Base-by-base conservation (phyloP, 1,284 basidiomycete genomes). In the Rhodotorula mucilaginosa region DNA sequence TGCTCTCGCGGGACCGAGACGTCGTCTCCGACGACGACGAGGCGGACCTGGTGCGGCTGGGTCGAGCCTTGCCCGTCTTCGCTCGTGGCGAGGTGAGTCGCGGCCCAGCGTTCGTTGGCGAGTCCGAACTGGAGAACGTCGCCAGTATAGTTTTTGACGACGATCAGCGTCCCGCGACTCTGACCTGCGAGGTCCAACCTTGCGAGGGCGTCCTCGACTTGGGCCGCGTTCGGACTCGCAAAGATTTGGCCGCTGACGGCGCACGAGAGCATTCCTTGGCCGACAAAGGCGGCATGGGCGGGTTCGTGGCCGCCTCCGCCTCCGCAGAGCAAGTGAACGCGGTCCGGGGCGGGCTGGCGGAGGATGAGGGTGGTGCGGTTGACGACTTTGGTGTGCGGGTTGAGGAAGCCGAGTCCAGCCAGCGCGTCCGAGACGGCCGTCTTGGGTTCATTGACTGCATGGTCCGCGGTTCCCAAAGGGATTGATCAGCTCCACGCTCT, bases 261-360 rank as follows among this genome's bases (percentile, higher is more conserved):
- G 61, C 88, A 92, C 86, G 80, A 88, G 54, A 96, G 84, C 75
- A 94, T 89, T 39, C 92, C 93, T 67, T 87, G 81, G 56, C 93
- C 91, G 86, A 82, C 86, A 73, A 77, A 78, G 16, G 65, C 72
- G 13, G 77, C 74, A 46, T 76, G 78, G 26, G 92, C 87, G 34
- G 93, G 93, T 79, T 96, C 93, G 80, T 96, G 93, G 2, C 94
- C 94, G 48, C 90, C 89, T 52, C 93, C 93, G 34, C 94, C 93
- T 34, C 93, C 93, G 74, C 90, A 93, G 78, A 97, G 86, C 31
- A 96, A 82, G 3, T 90, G 87, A 58, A 96, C 93, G 78, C 88
- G 88, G 49, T 86, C 85, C 64, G 82, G 84, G 79, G 89, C 86
- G 34, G 81, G 85, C 21, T 84, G 78, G 21, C 86, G 82, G 57